Conservation (phyloP, 257 asterid genomes). For the Perilla frutescens region DNA sequence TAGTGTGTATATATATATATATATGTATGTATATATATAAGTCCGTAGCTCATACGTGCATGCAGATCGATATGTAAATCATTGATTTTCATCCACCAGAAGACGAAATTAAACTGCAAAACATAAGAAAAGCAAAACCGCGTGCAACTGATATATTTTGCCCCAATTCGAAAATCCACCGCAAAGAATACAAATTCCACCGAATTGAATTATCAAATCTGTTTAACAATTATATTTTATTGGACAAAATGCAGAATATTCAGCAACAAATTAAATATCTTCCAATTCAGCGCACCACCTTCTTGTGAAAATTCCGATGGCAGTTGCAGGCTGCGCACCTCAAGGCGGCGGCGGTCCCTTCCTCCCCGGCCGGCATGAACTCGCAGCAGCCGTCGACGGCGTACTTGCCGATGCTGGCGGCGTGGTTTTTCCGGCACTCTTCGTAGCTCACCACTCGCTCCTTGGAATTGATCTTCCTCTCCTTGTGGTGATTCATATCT, state of each 20-base stretch:
- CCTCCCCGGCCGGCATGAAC: conserved; percentile 74
- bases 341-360: conserved; percentile 55
- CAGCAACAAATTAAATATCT: not conserved
- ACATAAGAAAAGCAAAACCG: not conserved
- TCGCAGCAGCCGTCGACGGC: conserved; percentile 82
- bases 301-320: conserved; percentile 70
- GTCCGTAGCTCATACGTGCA: too few relatives aligned
- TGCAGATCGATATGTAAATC: not conserved
- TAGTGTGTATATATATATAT: too few relatives aligned
- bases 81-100: not conserved
- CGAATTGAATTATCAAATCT: not conserved
- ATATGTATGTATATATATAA: too few relatives aligned
- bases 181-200: not conserved
- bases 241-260: not conserved
- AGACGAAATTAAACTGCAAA: too few relatives aligned
- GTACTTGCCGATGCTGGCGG: conserved; percentile 70
- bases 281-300: conserved; percentile 46
- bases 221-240: not conserved
- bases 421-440: conserved; percentile 80
- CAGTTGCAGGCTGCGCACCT: conserved; percentile 76
- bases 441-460: conserved; percentile 51
- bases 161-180: not conserved
- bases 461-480: conserved; percentile 30
- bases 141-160: not conserved
- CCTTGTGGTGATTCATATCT: conserved; percentile 33